A percentile compares a stretch with the other conserved stretches of the same genome.
These are phyloP conservation scores for Fusarium floridanum DNA, from an alignment of 2,329 filamentous ascomycete genomes.

Conservation along the genomic window DNA sequence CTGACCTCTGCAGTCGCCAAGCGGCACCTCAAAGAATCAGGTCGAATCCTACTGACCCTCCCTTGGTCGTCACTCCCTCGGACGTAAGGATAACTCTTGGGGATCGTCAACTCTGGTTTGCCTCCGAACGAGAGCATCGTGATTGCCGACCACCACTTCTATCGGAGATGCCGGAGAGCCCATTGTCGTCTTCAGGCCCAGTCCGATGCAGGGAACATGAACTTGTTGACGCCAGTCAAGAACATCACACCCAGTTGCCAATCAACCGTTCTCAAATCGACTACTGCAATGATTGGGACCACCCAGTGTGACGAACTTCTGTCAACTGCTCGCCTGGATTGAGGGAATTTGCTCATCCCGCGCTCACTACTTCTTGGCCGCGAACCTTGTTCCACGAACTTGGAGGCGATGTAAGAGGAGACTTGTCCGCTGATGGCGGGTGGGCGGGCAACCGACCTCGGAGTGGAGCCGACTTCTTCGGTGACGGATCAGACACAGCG, in stretches of 20 bases:
- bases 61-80: not conserved
- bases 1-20: not conserved
- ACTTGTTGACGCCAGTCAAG: not conserved
- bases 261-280: not conserved
- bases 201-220: not conserved
- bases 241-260: not conserved
- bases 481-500: constrained; percentile 38
- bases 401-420: constrained; percentile 4
- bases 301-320: constrained; percentile 8
- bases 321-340: constrained; percentile 3
- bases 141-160: not conserved
- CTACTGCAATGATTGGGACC: not conserved
- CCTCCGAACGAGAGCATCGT: not conserved
- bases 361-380: constrained; percentile 24
- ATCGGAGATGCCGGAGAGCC: not conserved
- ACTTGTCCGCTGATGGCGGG: constrained; percentile 18
- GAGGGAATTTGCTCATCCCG: constrained; percentile 33
- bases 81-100: not conserved
- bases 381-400: constrained; percentile 24
- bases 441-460: constrained; percentile 16
- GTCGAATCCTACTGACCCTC: not conserved
- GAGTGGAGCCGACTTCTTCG: constrained; percentile 31
- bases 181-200: not conserved
- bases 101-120: not conserved
- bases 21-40: not conserved